phyloP scores from a whole-genome alignment of 805 yeast genomes.

The Pichia pseudocactophila region DNA sequence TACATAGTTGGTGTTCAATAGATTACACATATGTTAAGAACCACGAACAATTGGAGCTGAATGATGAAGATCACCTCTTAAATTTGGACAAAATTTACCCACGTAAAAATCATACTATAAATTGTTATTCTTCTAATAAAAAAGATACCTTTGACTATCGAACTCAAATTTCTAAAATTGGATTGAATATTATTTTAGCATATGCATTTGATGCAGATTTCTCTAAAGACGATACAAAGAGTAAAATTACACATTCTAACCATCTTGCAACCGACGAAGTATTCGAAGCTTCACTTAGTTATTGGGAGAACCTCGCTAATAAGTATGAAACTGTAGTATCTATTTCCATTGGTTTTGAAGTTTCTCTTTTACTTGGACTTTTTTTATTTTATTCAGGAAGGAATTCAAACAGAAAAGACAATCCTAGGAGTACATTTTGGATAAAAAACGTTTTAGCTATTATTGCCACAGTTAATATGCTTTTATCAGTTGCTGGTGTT shows the following conservation, averaged over 20 bases:
- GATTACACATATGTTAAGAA: constrained; percentile 17
- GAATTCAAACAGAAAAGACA: constrained; percentile 11
- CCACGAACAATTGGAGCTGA: constrained; percentile 1
- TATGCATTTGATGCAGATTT: constrained; percentile 33
- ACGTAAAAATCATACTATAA: constrained; percentile 3
- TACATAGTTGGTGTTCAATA: constrained; percentile 40
- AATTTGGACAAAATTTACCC: not conserved
- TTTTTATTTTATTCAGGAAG: constrained; percentile 31
- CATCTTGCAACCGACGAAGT: constrained; percentile 17
- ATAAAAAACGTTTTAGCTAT: constrained; percentile 31
- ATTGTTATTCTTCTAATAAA: constrained; percentile 15
- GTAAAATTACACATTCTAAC: not conserved
- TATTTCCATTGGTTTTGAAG: constrained; percentile 23
- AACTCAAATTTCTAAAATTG: constrained; percentile 30
- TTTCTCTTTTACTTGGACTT: constrained; percentile 24
- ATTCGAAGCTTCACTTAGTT: constrained; percentile 23
- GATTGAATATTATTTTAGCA: constrained; percentile 36
- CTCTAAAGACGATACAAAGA: not conserved
- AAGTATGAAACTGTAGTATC: not conserved
- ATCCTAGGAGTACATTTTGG: constrained; percentile 1
- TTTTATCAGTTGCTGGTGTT: constrained; percentile 27
- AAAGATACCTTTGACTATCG: constrained; percentile 38
- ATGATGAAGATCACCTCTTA: not conserved
- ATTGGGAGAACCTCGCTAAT: constrained; percentile 4
- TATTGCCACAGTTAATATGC: no score